Conservation (phyloP, 1,284 basidiomycete genomes). For the Ceratobasidium papillatum region DNA sequence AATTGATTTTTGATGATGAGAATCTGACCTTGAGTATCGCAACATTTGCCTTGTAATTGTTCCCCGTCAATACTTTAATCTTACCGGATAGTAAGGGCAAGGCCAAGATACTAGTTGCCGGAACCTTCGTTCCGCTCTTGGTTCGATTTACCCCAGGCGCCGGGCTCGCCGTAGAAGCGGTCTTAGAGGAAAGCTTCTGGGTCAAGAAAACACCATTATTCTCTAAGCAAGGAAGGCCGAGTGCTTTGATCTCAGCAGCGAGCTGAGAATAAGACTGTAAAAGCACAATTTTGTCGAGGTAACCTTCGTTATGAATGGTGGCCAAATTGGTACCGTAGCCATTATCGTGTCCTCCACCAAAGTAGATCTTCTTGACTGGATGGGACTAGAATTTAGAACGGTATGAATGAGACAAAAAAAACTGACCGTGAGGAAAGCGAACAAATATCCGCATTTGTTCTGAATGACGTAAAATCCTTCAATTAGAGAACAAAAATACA, state of each 20-base stretch:
- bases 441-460: constrained; percentile 69
- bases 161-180: constrained; percentile 11
- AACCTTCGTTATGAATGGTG: constrained; percentile 70
- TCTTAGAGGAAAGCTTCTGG: constrained; percentile 56
- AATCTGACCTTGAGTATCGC: constrained; percentile 4
- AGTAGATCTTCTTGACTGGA: constrained; percentile 35
- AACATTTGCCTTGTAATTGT: constrained; percentile 20
- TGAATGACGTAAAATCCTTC: constrained; percentile 44
- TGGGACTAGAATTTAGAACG: neutral
- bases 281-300: constrained; percentile 70
- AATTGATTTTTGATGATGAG: neutral
- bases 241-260: constrained; percentile 65
- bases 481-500: neutral
- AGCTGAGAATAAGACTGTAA: constrained; percentile 70
- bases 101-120: neutral
- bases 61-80: constrained; percentile 3
- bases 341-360: constrained; percentile 73
- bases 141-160: constrained; percentile 26
- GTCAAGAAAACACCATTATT: constrained; percentile 70
- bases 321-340: constrained; percentile 71
- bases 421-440: constrained; percentile 62
- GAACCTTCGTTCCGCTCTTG: constrained; percentile 3
- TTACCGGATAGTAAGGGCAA: neutral
- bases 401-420: neutral
- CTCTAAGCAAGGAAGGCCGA: constrained; percentile 63